Conservation (phyloP, 768 basidiomycete species). For the Kwoniella europaea region DNA sequence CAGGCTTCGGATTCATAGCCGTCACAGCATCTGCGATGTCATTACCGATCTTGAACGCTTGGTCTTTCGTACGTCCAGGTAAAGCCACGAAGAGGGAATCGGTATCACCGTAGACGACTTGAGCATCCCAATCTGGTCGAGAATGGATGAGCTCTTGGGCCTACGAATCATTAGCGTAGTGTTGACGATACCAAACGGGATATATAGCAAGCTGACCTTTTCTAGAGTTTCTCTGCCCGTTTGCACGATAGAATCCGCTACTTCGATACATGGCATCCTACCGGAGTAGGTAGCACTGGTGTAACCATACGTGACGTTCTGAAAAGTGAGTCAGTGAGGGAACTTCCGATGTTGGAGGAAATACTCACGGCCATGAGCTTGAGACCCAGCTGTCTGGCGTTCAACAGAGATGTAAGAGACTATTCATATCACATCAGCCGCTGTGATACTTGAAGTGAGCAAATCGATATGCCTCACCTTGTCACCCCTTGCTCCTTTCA, state of each 20-base stretch:
- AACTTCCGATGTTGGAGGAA: not conserved
- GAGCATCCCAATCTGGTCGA: conserved; percentile 82
- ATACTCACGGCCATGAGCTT: conserved; percentile 82
- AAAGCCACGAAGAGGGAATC: conserved; percentile 93
- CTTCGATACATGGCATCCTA: conserved; percentile 96
- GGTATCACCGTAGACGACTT: conserved; percentile 96
- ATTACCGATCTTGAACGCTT: conserved; percentile 89
- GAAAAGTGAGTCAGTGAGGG: not conserved
- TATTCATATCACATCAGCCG: conserved; percentile 51
- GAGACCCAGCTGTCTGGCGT: conserved; percentile 88
- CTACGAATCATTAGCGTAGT: conserved; percentile 59
- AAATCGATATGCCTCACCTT: conserved; percentile 63
- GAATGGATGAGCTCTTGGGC: conserved; percentile 79
- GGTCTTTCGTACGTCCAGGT: conserved; percentile 86
- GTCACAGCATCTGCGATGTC: conserved; percentile 91
- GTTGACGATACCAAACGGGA: conserved; percentile 1
- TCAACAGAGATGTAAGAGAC: conserved; percentile 75
- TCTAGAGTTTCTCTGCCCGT: conserved; percentile 93
- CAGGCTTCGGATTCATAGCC: conserved; percentile 79
- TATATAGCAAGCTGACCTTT: conserved; percentile 65
- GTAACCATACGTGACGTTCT: conserved; percentile 82
- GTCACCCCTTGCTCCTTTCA: conserved; percentile 78
- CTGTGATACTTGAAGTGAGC: too few species aligned
- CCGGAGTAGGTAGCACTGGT: conserved; percentile 93
- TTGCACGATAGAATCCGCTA: conserved; percentile 97